Conservation (phyloP, 257 asterid species). For the Leonotis leonurus region DNA sequence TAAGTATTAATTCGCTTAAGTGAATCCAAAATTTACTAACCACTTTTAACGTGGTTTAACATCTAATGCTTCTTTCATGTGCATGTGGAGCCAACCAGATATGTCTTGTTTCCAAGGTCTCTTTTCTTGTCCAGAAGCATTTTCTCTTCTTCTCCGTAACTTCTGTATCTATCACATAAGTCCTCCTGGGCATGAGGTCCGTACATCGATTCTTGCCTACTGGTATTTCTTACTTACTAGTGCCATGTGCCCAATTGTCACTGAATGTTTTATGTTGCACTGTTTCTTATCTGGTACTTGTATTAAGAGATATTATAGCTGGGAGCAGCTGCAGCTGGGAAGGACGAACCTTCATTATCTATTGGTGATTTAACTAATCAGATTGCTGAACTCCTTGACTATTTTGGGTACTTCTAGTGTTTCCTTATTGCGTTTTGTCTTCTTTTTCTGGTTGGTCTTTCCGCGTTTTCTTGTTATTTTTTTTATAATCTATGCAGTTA, state of each 20-base stretch:
- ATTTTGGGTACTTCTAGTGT: slow-evolving; percentile 48
- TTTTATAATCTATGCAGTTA: neutral
- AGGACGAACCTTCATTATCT: slow-evolving; percentile 45
- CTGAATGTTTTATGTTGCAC: slow-evolving; percentile 2
- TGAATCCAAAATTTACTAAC: neutral
- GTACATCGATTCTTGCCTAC: slow-evolving; percentile 19
- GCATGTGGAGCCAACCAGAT: slow-evolving; percentile 34
- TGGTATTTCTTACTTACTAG: slow-evolving; percentile 1
- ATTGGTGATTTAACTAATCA: slow-evolving; percentile 72
- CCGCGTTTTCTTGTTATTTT: neutral
- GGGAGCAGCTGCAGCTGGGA: slow-evolving; percentile 51
- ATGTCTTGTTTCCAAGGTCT: slow-evolving; percentile 67
- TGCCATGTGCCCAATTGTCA: neutral
- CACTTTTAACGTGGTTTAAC: slow-evolving; percentile 5
- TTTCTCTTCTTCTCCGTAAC: slow-evolving; percentile 62
- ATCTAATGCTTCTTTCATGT: slow-evolving; percentile 22
- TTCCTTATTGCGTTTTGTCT: neutral
- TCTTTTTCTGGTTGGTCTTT: neutral
- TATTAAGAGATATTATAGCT: slow-evolving; percentile 45
- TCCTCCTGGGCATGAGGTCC: slow-evolving; percentile 79
- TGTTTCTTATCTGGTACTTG: slow-evolving; percentile 29
- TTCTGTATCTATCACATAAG: slow-evolving; percentile 65
- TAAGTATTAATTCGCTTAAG: slow-evolving; percentile 15
- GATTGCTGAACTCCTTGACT: slow-evolving; percentile 63
- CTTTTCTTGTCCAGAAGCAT: slow-evolving; percentile 59